phyloP scores from a whole-genome alignment of 352 stramenopile genomes.

The Phytophthora rubi region DNA sequence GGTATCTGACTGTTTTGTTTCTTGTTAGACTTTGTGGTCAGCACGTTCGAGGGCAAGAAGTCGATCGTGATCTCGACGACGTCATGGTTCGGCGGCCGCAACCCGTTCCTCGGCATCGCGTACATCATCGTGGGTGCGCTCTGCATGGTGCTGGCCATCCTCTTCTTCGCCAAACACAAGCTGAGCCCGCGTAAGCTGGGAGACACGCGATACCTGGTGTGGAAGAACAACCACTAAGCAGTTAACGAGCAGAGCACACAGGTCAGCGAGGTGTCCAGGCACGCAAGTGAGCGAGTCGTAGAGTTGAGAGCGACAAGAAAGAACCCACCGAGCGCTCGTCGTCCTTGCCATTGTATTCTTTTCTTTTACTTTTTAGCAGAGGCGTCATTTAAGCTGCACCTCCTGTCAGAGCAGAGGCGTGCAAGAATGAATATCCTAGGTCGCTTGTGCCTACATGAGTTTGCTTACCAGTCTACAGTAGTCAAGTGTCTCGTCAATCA shows the following conservation, averaged over 20 bases:
- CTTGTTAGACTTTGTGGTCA: constrained; percentile 94
- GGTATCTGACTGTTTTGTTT: constrained; percentile 14
- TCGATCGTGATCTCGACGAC: constrained; percentile 96
- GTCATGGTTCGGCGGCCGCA: constrained; percentile 97
- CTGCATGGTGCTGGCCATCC: constrained; percentile 92
- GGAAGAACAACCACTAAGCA: constrained; percentile 94
- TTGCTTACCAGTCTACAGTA: too few relatives aligned
- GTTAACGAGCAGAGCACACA: constrained; percentile 7
- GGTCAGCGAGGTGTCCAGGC: constrained; percentile 20
- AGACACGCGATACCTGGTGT: constrained; percentile 95
- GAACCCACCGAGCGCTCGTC: constrained; percentile 14
- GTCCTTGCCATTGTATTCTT: constrained; percentile 40
- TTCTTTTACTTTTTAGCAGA: constrained; percentile 31
- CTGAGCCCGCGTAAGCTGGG: constrained; percentile 95
- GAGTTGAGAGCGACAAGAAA: constrained; percentile 29
- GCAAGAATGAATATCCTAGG: constrained; percentile 32
- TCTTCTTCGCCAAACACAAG: constrained; percentile 97
- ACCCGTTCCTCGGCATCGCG: constrained; percentile 95
- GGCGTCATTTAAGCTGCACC: constrained; percentile 27
- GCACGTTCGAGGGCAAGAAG: constrained; percentile 96
- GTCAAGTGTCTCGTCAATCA: constrained; percentile 7
- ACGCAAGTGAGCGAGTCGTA: constrained; percentile 19
- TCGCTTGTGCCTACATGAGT: constrained; percentile 16
- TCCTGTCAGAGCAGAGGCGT: constrained; percentile 8
- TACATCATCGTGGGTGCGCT: constrained; percentile 97